Evolutionary conservation across 2,329 filamentous ascomycete species (phyloP).

Genomic region (Aspergillus sp.): DNA sequence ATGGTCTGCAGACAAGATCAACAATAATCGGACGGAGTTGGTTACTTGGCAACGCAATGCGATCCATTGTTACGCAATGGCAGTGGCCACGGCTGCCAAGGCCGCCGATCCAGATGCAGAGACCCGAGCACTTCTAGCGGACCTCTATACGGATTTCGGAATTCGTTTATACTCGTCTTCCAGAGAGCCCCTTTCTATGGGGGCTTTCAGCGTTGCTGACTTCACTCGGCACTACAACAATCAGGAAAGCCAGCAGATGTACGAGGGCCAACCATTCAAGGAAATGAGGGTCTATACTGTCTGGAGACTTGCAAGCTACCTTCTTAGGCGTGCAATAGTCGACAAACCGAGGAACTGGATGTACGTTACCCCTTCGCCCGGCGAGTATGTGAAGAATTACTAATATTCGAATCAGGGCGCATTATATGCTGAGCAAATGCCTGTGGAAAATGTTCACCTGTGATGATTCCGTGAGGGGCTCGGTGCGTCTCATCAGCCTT

Average conservation of each 20-base stretch:
- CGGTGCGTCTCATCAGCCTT: constrained; percentile 33
- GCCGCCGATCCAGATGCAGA: constrained; percentile 55
- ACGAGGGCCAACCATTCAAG: constrained; percentile 57
- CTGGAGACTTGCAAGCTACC: constrained; percentile 63
- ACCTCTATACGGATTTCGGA: constrained; percentile 68
- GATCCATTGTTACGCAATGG: constrained; percentile 79
- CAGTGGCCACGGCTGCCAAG: constrained; percentile 61
- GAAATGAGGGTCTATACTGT: constrained; percentile 60
- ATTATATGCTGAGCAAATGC: constrained; percentile 71
- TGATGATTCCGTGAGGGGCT: constrained; percentile 42
- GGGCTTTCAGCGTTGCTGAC: constrained; percentile 63
- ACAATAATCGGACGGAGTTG: constrained; percentile 74
- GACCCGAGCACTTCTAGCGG: constrained; percentile 58
- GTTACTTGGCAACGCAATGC: constrained; percentile 74
- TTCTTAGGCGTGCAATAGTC: constrained; percentile 60
- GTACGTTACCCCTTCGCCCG: constrained; percentile 38
- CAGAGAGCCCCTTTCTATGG: constrained; percentile 66
- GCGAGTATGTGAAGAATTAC: neutral
- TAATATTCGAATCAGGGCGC: constrained; percentile 44
- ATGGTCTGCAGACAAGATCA: constrained; percentile 89
- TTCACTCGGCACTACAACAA: constrained; percentile 62
- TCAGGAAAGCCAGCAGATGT: constrained; percentile 54
- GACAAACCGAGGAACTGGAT: constrained; percentile 64
- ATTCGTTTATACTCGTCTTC: constrained; percentile 68
- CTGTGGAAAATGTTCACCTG: constrained; percentile 68